These are phyloP conservation scores for Pichia sp. DNA, from an alignment of 1,139 yeast genomes.

Conservation along the genomic window DNA sequence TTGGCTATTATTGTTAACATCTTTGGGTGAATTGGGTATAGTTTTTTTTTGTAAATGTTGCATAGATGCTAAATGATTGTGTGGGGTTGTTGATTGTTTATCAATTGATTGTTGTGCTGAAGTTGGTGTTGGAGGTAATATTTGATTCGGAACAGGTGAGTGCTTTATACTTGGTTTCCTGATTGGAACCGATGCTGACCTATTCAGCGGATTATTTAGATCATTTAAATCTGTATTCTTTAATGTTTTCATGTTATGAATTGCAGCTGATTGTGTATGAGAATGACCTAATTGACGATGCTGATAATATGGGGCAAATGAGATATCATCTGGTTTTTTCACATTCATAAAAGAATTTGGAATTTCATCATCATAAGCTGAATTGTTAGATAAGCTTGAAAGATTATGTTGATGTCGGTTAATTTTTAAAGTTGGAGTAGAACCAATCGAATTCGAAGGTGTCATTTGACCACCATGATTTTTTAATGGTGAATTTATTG, in stretches of 20 bases:
- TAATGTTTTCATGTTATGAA: background rate
- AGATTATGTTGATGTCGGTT: slow-evolving; percentile 5
- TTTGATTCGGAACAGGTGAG: slow-evolving; percentile 8
- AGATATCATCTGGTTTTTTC: slow-evolving; percentile 1
- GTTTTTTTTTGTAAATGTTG: background rate
- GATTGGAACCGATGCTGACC: slow-evolving; percentile 15
- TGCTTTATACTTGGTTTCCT: slow-evolving; percentile 7
- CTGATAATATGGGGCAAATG: background rate
- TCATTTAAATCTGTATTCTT: background rate
- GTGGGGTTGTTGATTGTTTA: background rate
- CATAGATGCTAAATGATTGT: too few relatives aligned
- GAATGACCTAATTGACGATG: slow-evolving; percentile 3
- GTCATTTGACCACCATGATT: background rate
- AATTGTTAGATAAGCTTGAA: slow-evolving; percentile 3
- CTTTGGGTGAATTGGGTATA: background rate
- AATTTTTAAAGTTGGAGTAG: slow-evolving; percentile 9
- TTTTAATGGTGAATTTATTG: slow-evolving; percentile 12
- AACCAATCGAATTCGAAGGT: slow-evolving; percentile 6
- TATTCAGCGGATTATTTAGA: background rate
- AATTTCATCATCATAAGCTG: slow-evolving; percentile 1
- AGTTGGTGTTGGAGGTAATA: slow-evolving; percentile 7
- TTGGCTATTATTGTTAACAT: background rate
- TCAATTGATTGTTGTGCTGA: background rate
- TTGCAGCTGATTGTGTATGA: slow-evolving; percentile 10
- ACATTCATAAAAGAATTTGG: slow-evolving; percentile 3